Conservation (phyloP, 805 yeast species). For the Metschnikowia kunwiensis region DNA sequence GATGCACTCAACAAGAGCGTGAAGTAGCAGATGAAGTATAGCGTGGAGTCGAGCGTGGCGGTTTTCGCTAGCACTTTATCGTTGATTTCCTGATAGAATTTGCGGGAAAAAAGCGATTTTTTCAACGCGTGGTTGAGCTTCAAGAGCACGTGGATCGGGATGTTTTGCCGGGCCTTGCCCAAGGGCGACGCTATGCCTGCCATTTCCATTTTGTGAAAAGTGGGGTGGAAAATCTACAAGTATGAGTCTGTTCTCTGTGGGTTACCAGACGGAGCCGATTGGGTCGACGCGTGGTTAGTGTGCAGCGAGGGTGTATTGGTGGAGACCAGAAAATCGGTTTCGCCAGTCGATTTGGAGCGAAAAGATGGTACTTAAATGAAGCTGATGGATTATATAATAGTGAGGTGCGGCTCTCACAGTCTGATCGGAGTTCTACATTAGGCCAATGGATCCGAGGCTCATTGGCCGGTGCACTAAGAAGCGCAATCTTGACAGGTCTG, state of each 20-base stretch:
- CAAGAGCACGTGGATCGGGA: constrained; percentile 26
- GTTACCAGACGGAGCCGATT: too few species aligned
- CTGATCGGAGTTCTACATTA: constrained; percentile 1
- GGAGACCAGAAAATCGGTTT: too few species aligned
- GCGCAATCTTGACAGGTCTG: too few species aligned
- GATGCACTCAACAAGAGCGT: constrained; percentile 36
- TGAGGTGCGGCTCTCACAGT: constrained; percentile 1
- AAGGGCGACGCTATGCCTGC: constrained; percentile 19
- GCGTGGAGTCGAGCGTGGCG: constrained; percentile 36
- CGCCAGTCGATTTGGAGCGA: too few species aligned
- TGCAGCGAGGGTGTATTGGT: too few species aligned
- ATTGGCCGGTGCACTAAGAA: too few species aligned
- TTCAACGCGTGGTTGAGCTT: constrained; percentile 27
- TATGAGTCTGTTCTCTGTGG: too few species aligned
- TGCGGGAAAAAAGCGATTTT: constrained; percentile 34
- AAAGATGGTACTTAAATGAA: too few species aligned
- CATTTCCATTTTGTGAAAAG: constrained; percentile 2
- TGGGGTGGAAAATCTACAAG: too few species aligned
- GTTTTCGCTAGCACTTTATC: constrained; percentile 36
- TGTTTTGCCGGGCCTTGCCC: constrained; percentile 9
- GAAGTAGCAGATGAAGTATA: constrained; percentile 44
- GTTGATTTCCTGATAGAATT: constrained; percentile 41
- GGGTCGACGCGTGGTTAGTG: too few species aligned
- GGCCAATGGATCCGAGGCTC: constrained; percentile 8
- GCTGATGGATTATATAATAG: too few species aligned